Percentiles rank a stretch among this genome's conserved stretches.
Evolutionary conservation across 202 grass and related monocot genomes (phyloP).

Genomic region (Panicum virgatum): DNA sequence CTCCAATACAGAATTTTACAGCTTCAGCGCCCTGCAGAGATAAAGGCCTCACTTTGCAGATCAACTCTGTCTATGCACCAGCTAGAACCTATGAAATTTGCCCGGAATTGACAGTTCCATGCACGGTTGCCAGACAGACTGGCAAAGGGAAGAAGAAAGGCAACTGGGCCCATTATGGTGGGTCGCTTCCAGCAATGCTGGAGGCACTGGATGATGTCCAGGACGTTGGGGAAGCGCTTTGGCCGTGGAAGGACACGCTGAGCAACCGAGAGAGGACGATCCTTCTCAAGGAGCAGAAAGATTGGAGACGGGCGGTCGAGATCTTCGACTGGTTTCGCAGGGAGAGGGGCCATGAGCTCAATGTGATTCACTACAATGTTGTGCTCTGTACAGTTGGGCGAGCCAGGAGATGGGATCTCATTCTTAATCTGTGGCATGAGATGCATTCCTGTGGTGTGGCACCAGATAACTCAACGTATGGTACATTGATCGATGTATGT

Average conservation of each 20-base stretch:
- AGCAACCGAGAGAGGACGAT: conserved; percentile 75
- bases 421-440: conserved; percentile 59
- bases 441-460: conserved; percentile 59
- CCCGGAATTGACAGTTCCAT: conserved; percentile 10
- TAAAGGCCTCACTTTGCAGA: neutral
- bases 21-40: conserved; percentile 20
- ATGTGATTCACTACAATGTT: conserved; percentile 91
- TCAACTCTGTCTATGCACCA: conserved; percentile 11
- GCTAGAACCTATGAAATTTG: conserved; percentile 8
- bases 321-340: conserved; percentile 73
- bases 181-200: conserved; percentile 65
- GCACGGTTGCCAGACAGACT: conserved; percentile 1
- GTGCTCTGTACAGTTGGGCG: conserved; percentile 51
- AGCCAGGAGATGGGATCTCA: conserved; percentile 65
- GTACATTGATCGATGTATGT: conserved; percentile 72
- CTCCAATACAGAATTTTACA: neutral
- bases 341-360: conserved; percentile 51
- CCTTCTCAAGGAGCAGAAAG: conserved; percentile 83
- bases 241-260: conserved; percentile 66
- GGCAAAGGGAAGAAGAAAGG: conserved; percentile 20
- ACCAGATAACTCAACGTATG: conserved; percentile 68
- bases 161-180: conserved; percentile 50
- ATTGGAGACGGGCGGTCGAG: conserved; percentile 71
- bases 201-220: conserved; percentile 46
- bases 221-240: conserved; percentile 66